A percentile compares a stretch with the other conserved stretches of the same genome.
Evolutionary conservation across 495 filamentous ascomycete species (phyloP).

Genomic region (Chaetomidium leptoderma): DNA sequence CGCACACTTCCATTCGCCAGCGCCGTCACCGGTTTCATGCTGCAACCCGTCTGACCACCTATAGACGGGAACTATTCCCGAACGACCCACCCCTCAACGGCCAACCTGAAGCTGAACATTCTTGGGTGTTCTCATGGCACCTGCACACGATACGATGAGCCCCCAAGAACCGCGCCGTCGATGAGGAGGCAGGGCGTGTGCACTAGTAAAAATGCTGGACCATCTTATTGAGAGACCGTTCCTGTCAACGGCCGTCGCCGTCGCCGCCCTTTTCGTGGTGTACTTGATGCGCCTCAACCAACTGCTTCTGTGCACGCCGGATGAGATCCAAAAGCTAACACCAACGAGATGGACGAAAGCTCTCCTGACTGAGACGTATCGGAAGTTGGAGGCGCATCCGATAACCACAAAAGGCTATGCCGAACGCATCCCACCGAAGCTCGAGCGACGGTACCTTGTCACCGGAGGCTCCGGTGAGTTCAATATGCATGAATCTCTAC

Average conservation of each 20-base stretch:
- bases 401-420: slow-evolving; percentile 40
- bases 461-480: slow-evolving; percentile 55
- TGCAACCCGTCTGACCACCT: no score
- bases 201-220: neutral
- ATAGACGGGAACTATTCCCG: no score
- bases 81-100: neutral
- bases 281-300: slow-evolving; percentile 51
- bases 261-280: slow-evolving; percentile 25
- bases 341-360: slow-evolving; percentile 48
- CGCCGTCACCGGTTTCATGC: no score
- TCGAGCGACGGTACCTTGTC: slow-evolving; percentile 53
- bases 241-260: neutral
- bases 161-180: no score
- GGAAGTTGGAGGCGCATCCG: slow-evolving; percentile 38
- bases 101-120: no score
- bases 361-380: slow-evolving; percentile 45
- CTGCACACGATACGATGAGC: no score
- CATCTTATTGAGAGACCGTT: neutral
- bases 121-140: no score
- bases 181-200: no score
- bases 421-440: slow-evolving; percentile 48
- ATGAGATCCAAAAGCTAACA: slow-evolving; percentile 40
- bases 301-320: slow-evolving; percentile 44
- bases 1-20: no score
- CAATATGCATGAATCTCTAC: no score